phyloP scores from a whole-genome alignment of 2,329 filamentous ascomycete genomes.

The Trichoderma sp. region DNA sequence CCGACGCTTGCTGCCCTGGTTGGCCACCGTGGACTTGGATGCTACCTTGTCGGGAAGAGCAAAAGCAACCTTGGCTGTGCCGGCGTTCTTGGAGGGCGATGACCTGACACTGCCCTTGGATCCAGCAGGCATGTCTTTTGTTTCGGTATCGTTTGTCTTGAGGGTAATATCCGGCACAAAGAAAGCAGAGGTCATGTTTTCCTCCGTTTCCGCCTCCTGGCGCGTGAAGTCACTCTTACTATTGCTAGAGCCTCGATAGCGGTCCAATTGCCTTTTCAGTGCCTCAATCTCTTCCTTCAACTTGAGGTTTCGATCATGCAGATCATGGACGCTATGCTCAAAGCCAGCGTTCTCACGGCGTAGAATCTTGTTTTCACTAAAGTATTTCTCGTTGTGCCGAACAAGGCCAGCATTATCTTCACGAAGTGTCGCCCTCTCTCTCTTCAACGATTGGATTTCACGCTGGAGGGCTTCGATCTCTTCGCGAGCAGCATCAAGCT shows the following conservation, averaged over 20 bases:
- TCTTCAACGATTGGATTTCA: conserved; percentile 38
- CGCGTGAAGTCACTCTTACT: conserved; percentile 37
- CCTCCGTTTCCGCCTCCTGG: conserved; percentile 40
- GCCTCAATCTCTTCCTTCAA: conserved; percentile 47
- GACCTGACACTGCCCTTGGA: conserved; percentile 30
- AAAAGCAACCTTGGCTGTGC: conserved; percentile 39
- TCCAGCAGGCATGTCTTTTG: conserved; percentile 29
- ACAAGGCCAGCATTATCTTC: conserved; percentile 53
- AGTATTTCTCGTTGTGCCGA: conserved; percentile 54
- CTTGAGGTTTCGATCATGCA: conserved; percentile 46
- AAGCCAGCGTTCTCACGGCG: conserved; percentile 47
- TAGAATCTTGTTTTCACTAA: conserved; percentile 50
- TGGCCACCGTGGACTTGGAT: conserved; percentile 35
- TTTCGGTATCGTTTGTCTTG: conserved; percentile 40
- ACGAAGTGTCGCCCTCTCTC: conserved; percentile 45
- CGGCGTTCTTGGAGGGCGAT: conserved; percentile 25
- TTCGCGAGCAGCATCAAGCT: conserved; percentile 40
- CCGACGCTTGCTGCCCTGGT: conserved; percentile 43
- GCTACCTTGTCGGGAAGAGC: conserved; percentile 38
- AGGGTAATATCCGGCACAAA: conserved; percentile 58
- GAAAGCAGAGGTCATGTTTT: conserved; percentile 58
- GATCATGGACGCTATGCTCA: conserved; percentile 43
- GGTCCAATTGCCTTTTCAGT: conserved; percentile 44
- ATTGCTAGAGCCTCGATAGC: conserved; percentile 34
- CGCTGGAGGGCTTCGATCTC: conserved; percentile 40